Evolutionary conservation across 2,329 filamentous ascomycete species (phyloP).

Genomic region (Colletotrichum spinosum): DNA sequence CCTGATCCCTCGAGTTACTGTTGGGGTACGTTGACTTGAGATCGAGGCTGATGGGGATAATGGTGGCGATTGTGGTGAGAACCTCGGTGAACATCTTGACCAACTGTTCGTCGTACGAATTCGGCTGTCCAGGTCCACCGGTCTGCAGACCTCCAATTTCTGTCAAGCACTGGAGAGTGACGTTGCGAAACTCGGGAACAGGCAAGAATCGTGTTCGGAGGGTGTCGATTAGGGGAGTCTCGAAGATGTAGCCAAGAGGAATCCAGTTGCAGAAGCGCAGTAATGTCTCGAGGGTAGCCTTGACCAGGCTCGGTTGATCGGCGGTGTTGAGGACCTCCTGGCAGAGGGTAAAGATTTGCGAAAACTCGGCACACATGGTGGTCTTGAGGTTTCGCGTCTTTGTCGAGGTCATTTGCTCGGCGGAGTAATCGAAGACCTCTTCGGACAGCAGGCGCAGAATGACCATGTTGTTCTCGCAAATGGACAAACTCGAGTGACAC

Average conservation of each 20-base stretch:
- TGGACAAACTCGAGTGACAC: constrained; percentile 93
- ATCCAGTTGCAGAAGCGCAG: constrained; percentile 99
- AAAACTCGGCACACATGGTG: constrained; percentile 99
- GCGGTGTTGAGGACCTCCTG: constrained; percentile 94
- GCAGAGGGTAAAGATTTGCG: constrained; percentile 97
- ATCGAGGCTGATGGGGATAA: constrained; percentile 91
- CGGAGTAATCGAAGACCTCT: constrained; percentile 98
- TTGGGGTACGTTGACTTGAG: constrained; percentile 90
- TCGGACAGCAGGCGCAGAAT: constrained; percentile 95
- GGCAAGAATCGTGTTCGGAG: constrained; percentile 92
- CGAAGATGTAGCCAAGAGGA: constrained; percentile 97
- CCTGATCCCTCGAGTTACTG: constrained; percentile 93
- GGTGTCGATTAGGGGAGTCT: constrained; percentile 95
- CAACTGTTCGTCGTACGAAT: constrained; percentile 92
- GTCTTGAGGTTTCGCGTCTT: constrained; percentile 98
- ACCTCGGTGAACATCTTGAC: constrained; percentile 99
- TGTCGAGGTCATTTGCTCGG: constrained; percentile 98
- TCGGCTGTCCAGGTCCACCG: constrained; percentile 72
- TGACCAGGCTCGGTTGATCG: constrained; percentile 88
- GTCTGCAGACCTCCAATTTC: constrained; percentile 96
- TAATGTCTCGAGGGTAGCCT: constrained; percentile 95
- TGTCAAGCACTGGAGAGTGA: constrained; percentile 95
- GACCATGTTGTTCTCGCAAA: constrained; percentile 99
- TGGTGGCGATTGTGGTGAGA: constrained; percentile 89
- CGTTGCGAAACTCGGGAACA: constrained; percentile 93